Evolutionary conservation across 352 stramenopile species (phyloP), one percentile per base, ranked within the genome.

Genomic region (Peronospora destructor): DNA sequence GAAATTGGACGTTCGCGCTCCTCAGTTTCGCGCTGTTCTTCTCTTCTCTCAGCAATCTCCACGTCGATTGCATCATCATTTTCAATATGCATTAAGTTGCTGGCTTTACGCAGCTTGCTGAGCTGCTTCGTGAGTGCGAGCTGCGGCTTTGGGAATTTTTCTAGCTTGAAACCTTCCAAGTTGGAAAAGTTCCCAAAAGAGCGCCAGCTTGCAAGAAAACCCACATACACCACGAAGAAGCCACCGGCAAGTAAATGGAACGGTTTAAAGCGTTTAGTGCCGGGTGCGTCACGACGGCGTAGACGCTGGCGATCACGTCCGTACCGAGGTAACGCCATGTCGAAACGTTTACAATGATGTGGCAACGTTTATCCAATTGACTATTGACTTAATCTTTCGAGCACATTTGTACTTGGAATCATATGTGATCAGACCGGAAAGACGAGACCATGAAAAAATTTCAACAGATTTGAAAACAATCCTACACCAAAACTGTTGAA

Each of bases 71-170:
- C 53, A 7, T 52, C 49, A 11, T 66, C 53, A 12, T 35, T 51
- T n/a, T 56, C 43, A 25, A 44, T 28, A 4, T 48, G 34, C 21
- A 56, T 16, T 0, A 44, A 38, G 34, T 56, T 48, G 33, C 46
- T 66, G 16, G 52, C 47, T 25, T 66, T 61, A 26, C 59, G 53
- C 35, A 71, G 49, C 34, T 66, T 67, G 34, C 49, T 71, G 49
- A 71, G 35, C 53, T 66, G 57, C 19, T 65, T 32, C 13, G 61
- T 66, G 17, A 49, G 42, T 2, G 49, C 49, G 0, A 26, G 23
- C 2, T 26, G 2, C 0, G 2, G 23, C 23, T 26, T 26, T 26
- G 5, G 4, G 4, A 3, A 26, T 3, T 26, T 26, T 26, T 26
- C 23, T 4, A 26, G 23, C 23, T 26, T 26, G 23, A 37, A 56